Conservation (phyloP, 257 asterid genomes). For the Solanum okadae region DNA sequence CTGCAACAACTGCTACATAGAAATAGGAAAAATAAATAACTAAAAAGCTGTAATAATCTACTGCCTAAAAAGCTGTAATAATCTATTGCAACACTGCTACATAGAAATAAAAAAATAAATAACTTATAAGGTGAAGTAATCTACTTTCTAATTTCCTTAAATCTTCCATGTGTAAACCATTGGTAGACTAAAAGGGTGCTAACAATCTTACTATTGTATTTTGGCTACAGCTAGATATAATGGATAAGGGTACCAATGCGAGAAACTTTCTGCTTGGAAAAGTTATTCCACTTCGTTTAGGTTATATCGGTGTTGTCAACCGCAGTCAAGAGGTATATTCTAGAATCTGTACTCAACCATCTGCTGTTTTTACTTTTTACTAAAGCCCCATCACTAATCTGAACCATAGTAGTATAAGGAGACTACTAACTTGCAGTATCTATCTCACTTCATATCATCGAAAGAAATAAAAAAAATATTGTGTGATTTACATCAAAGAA, state of each 20-base stretch:
- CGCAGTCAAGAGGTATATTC: constrained; percentile 87
- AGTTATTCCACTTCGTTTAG: constrained; percentile 92
- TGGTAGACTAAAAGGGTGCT: no score
- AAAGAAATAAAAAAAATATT: background rate
- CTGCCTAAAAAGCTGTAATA: no score
- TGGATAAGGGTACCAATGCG: constrained; percentile 98
- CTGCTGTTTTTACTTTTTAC: background rate
- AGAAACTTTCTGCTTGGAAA: constrained; percentile 87
- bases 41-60: no score
- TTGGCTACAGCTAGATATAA: constrained; percentile 80
- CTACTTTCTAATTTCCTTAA: no score
- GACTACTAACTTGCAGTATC: background rate
- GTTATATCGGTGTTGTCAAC: constrained; percentile 91
- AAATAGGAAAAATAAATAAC: no score
- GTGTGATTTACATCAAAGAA: background rate
- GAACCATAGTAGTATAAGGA: background rate
- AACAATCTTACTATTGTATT: constrained; percentile 3
- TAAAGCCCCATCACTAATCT: background rate
- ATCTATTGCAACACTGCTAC: no score
- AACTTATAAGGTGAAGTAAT: no score
- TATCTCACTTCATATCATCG: background rate
- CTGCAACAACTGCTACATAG: no score
- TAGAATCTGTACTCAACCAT: background rate
- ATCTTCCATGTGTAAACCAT: no score
- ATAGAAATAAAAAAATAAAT: no score